These are phyloP conservation scores for Trypanosoma boissoni DNA, from an alignment of 208 protist genomes.

Conservation along the genomic window DNA sequence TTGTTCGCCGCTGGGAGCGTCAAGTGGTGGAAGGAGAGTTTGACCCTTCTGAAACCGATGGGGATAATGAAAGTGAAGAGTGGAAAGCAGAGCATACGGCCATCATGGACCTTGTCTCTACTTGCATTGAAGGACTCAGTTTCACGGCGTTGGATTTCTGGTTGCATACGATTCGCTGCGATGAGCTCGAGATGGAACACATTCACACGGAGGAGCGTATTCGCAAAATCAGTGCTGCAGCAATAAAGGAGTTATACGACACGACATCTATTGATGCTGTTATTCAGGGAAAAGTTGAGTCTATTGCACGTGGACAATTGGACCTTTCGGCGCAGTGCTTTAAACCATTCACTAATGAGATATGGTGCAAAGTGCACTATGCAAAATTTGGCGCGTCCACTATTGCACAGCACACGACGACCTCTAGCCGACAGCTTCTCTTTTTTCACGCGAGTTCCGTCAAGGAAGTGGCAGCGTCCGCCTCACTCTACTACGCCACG, in stretches of 20 bases:
- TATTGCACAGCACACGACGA: slow-evolving; percentile 76
- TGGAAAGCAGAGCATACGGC: slow-evolving; percentile 66
- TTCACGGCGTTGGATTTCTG: slow-evolving; percentile 75
- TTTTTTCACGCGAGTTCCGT: slow-evolving; percentile 64
- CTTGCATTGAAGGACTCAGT: slow-evolving; percentile 34
- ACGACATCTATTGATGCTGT: slow-evolving; percentile 34
- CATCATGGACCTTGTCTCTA: slow-evolving; percentile 44
- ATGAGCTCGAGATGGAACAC: slow-evolving; percentile 79
- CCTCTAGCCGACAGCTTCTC: slow-evolving; percentile 61
- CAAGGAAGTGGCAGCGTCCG: slow-evolving; percentile 69
- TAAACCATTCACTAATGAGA: slow-evolving; percentile 52
- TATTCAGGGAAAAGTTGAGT: slow-evolving; percentile 44
- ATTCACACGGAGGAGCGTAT: slow-evolving; percentile 56
- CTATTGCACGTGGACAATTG: slow-evolving; percentile 45
- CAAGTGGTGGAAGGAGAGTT: slow-evolving; percentile 56
- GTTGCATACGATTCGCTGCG: slow-evolving; percentile 66
- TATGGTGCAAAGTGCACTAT: slow-evolving; percentile 79
- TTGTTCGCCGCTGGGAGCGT: slow-evolving; percentile 49
- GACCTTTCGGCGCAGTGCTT: slow-evolving; percentile 61
- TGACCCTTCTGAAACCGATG: slow-evolving; percentile 38
- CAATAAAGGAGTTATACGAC: slow-evolving; percentile 47
- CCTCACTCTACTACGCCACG: slow-evolving; percentile 76
- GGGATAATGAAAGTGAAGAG: slow-evolving; percentile 60
- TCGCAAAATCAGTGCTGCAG: slow-evolving; percentile 46
- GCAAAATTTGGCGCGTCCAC: slow-evolving; percentile 76